Base-by-base conservation (phyloP, 1,284 basidiomycete genomes). In the Peniophora sp. region DNA sequence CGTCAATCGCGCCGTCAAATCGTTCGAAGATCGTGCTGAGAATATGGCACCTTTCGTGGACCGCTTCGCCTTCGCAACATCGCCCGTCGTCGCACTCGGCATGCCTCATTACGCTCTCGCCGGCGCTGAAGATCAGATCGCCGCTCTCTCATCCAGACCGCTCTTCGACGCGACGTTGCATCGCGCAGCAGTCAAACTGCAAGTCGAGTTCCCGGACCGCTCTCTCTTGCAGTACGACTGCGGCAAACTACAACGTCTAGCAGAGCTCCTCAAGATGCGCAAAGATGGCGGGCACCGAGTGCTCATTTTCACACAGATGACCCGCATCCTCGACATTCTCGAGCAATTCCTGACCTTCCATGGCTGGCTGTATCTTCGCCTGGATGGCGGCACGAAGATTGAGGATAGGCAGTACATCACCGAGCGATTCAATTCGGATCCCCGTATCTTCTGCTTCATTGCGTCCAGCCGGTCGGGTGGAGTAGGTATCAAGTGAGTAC, bases 301-400 rank as follows among this genome's bases (percentile, higher is more conserved):
- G 20, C 75, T 98, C 47, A 96, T 98, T 59, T 98, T 98, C 66
- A 98, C 95, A 0, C 95, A 98, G 63, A 98, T 98, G 95, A 97
- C 95, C 20, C 79, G 81, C 53, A 89, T 98, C 35, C 75, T 98
- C 50, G 95, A 98, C 66, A 95, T 98, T 51, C 76, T 98, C 48
- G 96, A 98, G 64, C 85, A 86, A 35, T 97, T 96, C 69, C 76
- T 98, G 53, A 96, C 89, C 61, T 85, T 92, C 57, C 92, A 95
- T 60, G 96, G 95, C 0, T 93, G 96, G 64, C 79, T 95, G 3
- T 98, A 98, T 65, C 78, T 97, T 9, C 81, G 95, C 3, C 72
- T 98, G 20, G 96, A 98, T 62, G 95, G 96, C 0, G 86, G 90
- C 43, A 98, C 95, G 45, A 95, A 93, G 69, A 93, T 97, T 53